These are phyloP conservation scores for Larix kaempferi DNA, from an alignment of 75 land plant genomes.

Conservation along the genomic window DNA sequence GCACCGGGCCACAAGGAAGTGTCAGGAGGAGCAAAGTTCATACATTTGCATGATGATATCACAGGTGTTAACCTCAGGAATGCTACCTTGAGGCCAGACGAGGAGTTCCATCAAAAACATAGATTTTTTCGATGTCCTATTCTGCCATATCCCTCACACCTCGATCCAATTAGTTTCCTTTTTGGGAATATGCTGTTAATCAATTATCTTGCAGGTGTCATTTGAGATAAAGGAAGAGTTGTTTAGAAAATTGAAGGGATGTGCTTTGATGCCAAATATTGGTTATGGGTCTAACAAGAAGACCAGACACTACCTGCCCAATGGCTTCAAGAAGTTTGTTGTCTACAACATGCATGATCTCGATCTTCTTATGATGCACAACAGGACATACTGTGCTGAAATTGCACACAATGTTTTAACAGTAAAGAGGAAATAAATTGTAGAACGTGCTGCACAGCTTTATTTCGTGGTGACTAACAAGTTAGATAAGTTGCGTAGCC, in stretches of 20 bases:
- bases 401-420: slow-evolving; percentile 38
- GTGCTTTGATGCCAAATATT: slow-evolving; percentile 47
- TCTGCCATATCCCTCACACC: no score
- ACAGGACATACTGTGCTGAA: slow-evolving; percentile 30
- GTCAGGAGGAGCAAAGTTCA: no score
- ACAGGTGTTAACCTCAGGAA: no score
- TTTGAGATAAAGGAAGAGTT: slow-evolving; percentile 23
- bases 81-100: no score
- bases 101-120: no score
- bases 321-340: slow-evolving; percentile 40
- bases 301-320: slow-evolving; percentile 45
- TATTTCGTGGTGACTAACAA: slow-evolving; percentile 14
- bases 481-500: slow-evolving; percentile 8
- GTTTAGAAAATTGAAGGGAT: slow-evolving; percentile 40
- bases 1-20: no score
- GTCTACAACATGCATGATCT: slow-evolving; percentile 37
- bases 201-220: neutral
- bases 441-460: slow-evolving; percentile 42
- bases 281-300: slow-evolving; percentile 54
- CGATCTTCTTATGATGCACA: slow-evolving; percentile 48
- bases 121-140: no score
- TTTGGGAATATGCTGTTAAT: no score
- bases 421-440: slow-evolving; percentile 36
- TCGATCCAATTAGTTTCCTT: no score
- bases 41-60: no score